A percentile compares a stretch with the other conserved stretches of the same genome.
These are phyloP conservation scores for Trichoderma hamatum DNA, from an alignment of 2,329 filamentous ascomycete genomes.

Conservation along the genomic window DNA sequence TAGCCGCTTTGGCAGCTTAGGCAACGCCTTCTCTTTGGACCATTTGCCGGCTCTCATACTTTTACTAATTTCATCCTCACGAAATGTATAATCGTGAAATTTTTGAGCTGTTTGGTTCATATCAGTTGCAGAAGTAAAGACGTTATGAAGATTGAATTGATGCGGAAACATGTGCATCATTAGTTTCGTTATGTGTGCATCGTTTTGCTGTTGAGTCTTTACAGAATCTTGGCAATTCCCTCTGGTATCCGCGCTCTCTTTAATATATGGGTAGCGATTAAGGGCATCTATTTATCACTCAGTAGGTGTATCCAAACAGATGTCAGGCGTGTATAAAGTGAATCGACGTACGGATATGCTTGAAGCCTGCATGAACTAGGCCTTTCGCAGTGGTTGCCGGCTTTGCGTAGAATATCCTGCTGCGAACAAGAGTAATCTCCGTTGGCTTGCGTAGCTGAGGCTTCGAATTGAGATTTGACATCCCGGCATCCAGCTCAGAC, in stretches of 20 bases:
- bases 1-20: constrained; percentile 65
- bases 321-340: background rate
- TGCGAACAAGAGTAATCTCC: constrained; percentile 76
- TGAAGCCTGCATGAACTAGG: constrained; percentile 71
- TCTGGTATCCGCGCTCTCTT: background rate
- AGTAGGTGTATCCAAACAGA: background rate
- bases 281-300: constrained; percentile 66
- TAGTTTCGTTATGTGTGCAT: constrained; percentile 65
- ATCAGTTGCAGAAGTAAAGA: constrained; percentile 75
- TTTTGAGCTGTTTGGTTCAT: constrained; percentile 67
- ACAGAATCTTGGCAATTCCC: background rate
- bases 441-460: constrained; percentile 46
- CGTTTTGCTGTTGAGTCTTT: constrained; percentile 24
- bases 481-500: constrained; percentile 44
- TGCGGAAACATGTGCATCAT: constrained; percentile 94
- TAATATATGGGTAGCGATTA: constrained; percentile 59
- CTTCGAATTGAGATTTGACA: background rate
- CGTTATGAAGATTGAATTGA: constrained; percentile 89
- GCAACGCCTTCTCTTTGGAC: constrained; percentile 28
- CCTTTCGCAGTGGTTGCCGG: constrained; percentile 71
- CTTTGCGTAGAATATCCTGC: constrained; percentile 82
- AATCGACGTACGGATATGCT: constrained; percentile 72
- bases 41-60: constrained; percentile 31
- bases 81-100: constrained; percentile 81
- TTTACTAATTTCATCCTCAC: constrained; percentile 75